A percentile compares a stretch with the other conserved stretches of the same genome.
phyloP scores from a whole-genome alignment of 768 basidiomycete genomes.

The Dioszegia hungarica region DNA sequence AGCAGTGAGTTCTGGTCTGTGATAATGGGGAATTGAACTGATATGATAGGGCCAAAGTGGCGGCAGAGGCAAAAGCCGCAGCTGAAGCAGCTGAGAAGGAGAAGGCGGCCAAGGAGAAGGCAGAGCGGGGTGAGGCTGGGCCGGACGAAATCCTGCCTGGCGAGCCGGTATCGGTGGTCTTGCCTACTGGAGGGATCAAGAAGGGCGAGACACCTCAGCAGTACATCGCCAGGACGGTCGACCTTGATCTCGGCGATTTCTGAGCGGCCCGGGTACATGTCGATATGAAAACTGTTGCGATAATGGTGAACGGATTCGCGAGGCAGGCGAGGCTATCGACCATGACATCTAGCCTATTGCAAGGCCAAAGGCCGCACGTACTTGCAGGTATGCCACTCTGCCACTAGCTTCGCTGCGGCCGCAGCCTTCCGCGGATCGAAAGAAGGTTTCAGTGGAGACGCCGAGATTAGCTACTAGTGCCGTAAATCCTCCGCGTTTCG shows the following conservation, averaged over 20 bases:
- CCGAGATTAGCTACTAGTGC: too few species aligned
- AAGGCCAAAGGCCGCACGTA: too few species aligned
- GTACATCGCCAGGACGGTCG: conserved; percentile 40
- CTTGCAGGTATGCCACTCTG: too few species aligned
- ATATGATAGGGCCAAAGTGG: background rate
- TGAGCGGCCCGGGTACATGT: conserved; percentile 3
- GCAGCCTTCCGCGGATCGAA: too few species aligned
- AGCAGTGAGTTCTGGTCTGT: conserved; percentile 42
- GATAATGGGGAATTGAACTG: background rate
- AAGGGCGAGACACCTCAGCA: conserved; percentile 36
- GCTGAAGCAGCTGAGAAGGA: background rate
- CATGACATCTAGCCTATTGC: too few species aligned
- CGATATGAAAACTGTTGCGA: too few species aligned
- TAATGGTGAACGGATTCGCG: too few species aligned
- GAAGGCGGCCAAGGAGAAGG: background rate
- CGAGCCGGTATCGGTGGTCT: conserved; percentile 14
- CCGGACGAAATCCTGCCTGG: too few species aligned
- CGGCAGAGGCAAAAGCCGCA: conserved; percentile 1
- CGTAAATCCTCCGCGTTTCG: too few species aligned
- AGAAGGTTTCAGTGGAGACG: too few species aligned
- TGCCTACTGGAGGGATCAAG: conserved; percentile 20
- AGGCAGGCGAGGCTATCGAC: too few species aligned
- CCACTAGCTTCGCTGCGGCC: too few species aligned
- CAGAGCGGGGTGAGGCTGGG: background rate
- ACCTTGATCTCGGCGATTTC: conserved; percentile 48